These are phyloP conservation scores for Pisolithus marmoratus DNA, from an alignment of 768 basidiomycete genomes.

Conservation along the genomic window DNA sequence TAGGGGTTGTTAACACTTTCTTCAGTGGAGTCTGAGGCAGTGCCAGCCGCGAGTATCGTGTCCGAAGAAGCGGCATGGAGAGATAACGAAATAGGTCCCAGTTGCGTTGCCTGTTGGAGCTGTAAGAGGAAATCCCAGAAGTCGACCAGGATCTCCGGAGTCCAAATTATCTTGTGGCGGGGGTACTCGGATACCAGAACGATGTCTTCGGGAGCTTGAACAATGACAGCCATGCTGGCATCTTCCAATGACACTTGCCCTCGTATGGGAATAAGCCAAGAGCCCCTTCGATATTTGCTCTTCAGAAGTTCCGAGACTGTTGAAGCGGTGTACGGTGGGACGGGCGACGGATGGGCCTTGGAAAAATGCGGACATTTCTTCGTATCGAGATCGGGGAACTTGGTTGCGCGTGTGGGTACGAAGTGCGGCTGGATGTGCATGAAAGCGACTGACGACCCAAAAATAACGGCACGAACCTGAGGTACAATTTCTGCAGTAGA, in stretches of 20 bases:
- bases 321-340: constrained; percentile 32
- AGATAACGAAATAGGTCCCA: constrained; percentile 47
- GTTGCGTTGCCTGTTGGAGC: constrained; percentile 29
- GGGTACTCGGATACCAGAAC: neutral
- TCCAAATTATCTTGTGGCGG: constrained; percentile 39
- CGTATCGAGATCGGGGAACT: constrained; percentile 13
- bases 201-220: constrained; percentile 21
- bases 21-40: constrained; percentile 14
- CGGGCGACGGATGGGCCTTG: constrained; percentile 31
- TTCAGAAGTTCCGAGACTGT: constrained; percentile 23
- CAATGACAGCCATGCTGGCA: constrained; percentile 38
- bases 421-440: constrained; percentile 20
- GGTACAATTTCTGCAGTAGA: constrained; percentile 37
- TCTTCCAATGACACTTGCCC: constrained; percentile 46
- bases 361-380: constrained; percentile 27
- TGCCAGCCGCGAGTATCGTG: constrained; percentile 6
- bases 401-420: constrained; percentile 12
- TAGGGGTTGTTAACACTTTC: constrained; percentile 20
- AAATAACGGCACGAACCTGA: constrained; percentile 32
- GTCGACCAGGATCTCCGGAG: constrained; percentile 31
- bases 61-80: constrained; percentile 34
- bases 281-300: constrained; percentile 34
- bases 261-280: constrained; percentile 57
- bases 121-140: constrained; percentile 49
- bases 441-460: constrained; percentile 4